Evolutionary conservation across 2,329 filamentous ascomycete species (phyloP).

Genomic region (Colletotrichum incanum): DNA sequence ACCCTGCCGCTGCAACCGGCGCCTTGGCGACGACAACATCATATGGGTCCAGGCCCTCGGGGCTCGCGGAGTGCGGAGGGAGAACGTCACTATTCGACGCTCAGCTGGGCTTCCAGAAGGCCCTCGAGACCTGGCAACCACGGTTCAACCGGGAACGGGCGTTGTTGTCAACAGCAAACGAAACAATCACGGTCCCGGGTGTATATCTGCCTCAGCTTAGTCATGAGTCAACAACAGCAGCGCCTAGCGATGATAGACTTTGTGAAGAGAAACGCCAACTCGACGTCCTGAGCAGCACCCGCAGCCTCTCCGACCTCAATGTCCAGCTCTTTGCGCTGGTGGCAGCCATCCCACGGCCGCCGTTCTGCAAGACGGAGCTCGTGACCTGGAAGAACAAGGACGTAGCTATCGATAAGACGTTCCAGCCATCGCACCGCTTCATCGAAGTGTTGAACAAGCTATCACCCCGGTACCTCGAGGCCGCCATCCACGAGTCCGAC

Average conservation of each 20-base stretch:
- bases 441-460: not conserved
- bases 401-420: too few species aligned
- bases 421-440: not conserved
- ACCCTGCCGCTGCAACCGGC: not conserved
- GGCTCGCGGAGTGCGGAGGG: not conserved
- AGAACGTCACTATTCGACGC: not conserved
- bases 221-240: not conserved
- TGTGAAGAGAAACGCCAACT: not conserved
- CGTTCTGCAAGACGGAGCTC: not conserved
- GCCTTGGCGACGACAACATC: not conserved
- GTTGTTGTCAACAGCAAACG: not conserved
- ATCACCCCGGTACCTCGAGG: too few species aligned
- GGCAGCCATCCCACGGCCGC: not conserved
- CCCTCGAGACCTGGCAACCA: not conserved
- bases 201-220: not conserved
- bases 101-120: too few species aligned
- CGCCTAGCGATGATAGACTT: not conserved
- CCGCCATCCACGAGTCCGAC: too few species aligned
- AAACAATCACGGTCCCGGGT: not conserved
- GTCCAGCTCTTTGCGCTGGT: not conserved
- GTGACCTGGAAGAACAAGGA: too few species aligned
- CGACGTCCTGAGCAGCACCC: not conserved
- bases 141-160: not conserved
- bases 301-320: constrained; percentile 1
- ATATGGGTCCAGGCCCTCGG: not conserved